These are phyloP conservation scores for Paramecium bursaria DNA, from an alignment of 73 alveolate species.

Conservation along the genomic window DNA sequence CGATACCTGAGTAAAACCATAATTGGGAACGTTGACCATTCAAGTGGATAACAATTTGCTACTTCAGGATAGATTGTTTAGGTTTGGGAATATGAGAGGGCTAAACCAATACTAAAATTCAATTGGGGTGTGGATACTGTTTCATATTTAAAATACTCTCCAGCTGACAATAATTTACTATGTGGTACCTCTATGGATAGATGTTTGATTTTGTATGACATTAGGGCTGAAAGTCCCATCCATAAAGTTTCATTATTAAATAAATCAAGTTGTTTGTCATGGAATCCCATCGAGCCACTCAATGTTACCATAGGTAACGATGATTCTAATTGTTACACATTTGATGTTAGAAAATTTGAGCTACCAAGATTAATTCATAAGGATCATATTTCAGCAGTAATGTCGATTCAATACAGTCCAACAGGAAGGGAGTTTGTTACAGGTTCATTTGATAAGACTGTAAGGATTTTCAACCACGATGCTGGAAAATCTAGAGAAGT, in stretches of 20 bases:
- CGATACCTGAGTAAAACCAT: slow-evolving; percentile 60
- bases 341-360: slow-evolving; percentile 97
- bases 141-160: slow-evolving; percentile 90
- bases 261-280: slow-evolving; percentile 90
- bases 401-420: slow-evolving; percentile 93
- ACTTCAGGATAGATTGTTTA: slow-evolving; percentile 89
- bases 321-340: slow-evolving; percentile 96
- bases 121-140: slow-evolving; percentile 96
- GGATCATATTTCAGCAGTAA: slow-evolving; percentile 97
- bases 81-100: slow-evolving; percentile 97
- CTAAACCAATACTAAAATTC: slow-evolving; percentile 88
- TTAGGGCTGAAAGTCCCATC: slow-evolving; percentile 90
- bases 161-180: slow-evolving; percentile 88
- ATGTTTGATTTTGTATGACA: slow-evolving; percentile 90
- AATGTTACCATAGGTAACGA: slow-evolving; percentile 97
- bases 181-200: slow-evolving; percentile 91
- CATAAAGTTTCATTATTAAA: slow-evolving; percentile 88
- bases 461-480: slow-evolving; percentile 89
- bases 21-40: slow-evolving; percentile 61
- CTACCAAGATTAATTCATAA: slow-evolving; percentile 94
- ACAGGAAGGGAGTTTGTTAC: slow-evolving; percentile 98
- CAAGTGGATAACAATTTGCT: slow-evolving; percentile 44
- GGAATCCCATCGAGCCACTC: slow-evolving; percentile 99
- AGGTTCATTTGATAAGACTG: slow-evolving; percentile 96
- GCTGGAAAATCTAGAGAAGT: slow-evolving; percentile 95